phyloP scores from a whole-genome alignment of 2,329 filamentous ascomycete genomes.

The Paecilomyces variotii region DNA sequence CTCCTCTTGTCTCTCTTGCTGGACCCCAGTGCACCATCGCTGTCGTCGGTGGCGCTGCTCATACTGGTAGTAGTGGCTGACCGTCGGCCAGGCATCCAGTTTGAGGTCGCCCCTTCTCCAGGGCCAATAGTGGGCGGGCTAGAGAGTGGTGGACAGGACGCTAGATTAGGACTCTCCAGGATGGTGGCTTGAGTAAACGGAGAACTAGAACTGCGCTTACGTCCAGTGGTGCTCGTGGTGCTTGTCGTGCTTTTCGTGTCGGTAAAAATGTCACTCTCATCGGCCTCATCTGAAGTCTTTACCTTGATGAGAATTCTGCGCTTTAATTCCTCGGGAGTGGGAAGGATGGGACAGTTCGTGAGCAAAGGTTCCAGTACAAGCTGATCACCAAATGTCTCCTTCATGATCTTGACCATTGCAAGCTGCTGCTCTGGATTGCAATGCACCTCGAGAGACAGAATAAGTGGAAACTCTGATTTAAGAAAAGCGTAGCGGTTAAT shows the following conservation, averaged over 20 bases:
- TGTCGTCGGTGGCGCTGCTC: conserved; percentile 65
- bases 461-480: conserved; percentile 78
- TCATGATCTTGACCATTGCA: conserved; percentile 85
- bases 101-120: conserved; percentile 36
- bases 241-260: conserved; percentile 38
- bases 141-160: conserved; percentile 42
- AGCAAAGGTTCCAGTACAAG: conserved; percentile 71
- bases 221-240: conserved; percentile 36
- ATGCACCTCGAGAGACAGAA: conserved; percentile 93
- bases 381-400: conserved; percentile 69
- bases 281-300: conserved; percentile 62
- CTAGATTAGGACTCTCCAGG: conserved; percentile 49
- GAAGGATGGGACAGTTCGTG: conserved; percentile 59
- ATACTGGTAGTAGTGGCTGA: conserved; percentile 48
- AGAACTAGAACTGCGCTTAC: conserved; percentile 66
- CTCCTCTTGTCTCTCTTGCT: conserved; percentile 51
- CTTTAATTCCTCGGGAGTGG: conserved; percentile 78
- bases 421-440: conserved; percentile 76
- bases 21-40: conserved; percentile 54
- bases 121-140: conserved; percentile 47
- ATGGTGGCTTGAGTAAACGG: conserved; percentile 59
- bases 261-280: conserved; percentile 37
- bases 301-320: conserved; percentile 87
- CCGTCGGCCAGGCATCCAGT: conserved; percentile 44
- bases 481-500: conserved; percentile 93